A percentile compares a stretch with the other conserved stretches of the same genome.
Conservation (phyloP, 495 filamentous ascomycete genomes). For the Beverwykella pulmonaria region DNA sequence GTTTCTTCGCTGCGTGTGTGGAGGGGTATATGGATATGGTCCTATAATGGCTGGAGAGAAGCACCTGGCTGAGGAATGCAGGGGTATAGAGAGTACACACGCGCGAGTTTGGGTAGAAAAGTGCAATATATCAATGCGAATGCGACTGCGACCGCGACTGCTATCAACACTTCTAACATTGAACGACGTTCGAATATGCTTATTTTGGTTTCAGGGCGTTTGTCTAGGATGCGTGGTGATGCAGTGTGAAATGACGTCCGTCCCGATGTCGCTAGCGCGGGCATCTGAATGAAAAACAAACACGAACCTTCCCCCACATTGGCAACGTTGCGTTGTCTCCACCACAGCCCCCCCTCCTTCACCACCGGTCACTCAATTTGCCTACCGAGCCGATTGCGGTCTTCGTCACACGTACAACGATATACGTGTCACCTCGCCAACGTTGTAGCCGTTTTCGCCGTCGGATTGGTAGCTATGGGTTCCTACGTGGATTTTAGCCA, state of each 20-base stretch:
- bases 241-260: background rate
- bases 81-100: background rate
- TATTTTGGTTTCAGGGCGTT: too few relatives aligned
- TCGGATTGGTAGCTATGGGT: slow-evolving; percentile 8
- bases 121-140: background rate
- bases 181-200: too few relatives aligned
- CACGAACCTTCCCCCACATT: background rate
- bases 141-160: too few relatives aligned
- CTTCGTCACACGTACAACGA: background rate
- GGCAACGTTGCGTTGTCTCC: background rate
- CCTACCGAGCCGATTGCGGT: background rate
- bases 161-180: too few relatives aligned
- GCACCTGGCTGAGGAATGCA: background rate
- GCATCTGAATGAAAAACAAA: background rate
- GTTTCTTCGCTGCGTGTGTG: background rate
- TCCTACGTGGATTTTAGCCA: slow-evolving; percentile 62
- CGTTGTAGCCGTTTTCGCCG: too few relatives aligned
- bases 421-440: background rate
- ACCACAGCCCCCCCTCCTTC: background rate
- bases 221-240: too few relatives aligned
- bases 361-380: background rate
- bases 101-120: background rate
- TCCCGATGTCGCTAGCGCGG: background rate
- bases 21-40: background rate
- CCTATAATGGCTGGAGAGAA: background rate